A percentile compares a stretch with the other conserved stretches of the same genome.
Evolutionary conservation across 2,329 filamentous ascomycete genomes (phyloP).

Genomic region (Ceratocystis ficicola): DNA sequence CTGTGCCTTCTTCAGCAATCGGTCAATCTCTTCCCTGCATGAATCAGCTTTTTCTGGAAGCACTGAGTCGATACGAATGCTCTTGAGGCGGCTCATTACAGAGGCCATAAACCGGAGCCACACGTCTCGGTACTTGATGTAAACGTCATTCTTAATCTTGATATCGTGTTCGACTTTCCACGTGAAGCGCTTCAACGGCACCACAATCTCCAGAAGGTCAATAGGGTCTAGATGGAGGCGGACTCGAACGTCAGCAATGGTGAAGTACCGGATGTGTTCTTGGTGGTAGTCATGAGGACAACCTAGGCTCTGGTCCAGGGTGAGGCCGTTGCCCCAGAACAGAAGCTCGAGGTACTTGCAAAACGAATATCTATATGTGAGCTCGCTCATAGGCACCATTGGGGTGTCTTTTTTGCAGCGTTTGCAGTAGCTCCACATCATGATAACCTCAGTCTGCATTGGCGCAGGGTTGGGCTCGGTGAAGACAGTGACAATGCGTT

Average conservation of each 20-base stretch:
- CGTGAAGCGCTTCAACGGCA: slow-evolving; percentile 77
- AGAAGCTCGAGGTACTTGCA: slow-evolving; percentile 96
- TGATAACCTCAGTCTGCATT: slow-evolving; percentile 48
- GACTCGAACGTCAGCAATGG: slow-evolving; percentile 71
- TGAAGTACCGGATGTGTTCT: slow-evolving; percentile 88
- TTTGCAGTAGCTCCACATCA: slow-evolving; percentile 98
- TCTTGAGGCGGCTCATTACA: slow-evolving; percentile 68
- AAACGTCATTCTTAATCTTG: slow-evolving; percentile 85
- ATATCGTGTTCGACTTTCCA: slow-evolving; percentile 98
- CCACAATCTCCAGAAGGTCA: slow-evolving; percentile 84
- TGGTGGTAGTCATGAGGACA: slow-evolving; percentile 88
- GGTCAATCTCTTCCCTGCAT: slow-evolving; percentile 71
- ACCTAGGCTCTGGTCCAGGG: slow-evolving; percentile 53
- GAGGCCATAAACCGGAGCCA: slow-evolving; percentile 80
- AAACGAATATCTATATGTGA: slow-evolving; percentile 96
- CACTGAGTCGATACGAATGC: slow-evolving; percentile 85
- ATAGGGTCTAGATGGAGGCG: slow-evolving; percentile 88
- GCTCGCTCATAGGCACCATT: slow-evolving; percentile 80
- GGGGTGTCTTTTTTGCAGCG: slow-evolving; percentile 83
- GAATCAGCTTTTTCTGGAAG: slow-evolving; percentile 73
- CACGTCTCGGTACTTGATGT: slow-evolving; percentile 64
- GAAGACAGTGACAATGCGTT: slow-evolving; percentile 84
- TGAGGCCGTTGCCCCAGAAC: slow-evolving; percentile 83
- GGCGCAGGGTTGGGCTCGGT: slow-evolving; percentile 50
- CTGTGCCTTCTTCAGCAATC: slow-evolving; percentile 62